Base-by-base conservation (phyloP, 2,329 filamentous ascomycete species). In the Calonectria pteridis region DNA sequence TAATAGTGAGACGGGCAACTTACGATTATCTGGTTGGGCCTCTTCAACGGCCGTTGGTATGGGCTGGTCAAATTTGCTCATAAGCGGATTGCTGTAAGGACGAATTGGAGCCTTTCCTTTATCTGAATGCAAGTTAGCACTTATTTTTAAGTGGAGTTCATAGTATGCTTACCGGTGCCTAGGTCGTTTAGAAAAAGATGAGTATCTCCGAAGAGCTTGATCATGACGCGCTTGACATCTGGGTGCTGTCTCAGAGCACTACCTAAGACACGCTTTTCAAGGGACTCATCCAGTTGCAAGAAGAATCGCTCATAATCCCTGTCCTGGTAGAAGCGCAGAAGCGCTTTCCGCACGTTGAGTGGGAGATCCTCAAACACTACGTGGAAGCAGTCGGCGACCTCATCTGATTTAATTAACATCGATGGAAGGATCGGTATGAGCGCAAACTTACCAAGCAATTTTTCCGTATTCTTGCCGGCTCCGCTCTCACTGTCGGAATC, bases 201-300 rank as follows among this genome's bases (percentile, higher is more conserved):
- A 53, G 71, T 72, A 16, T 75, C 59, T 18, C 68, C 74, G 59
- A 82, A 81, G 14, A 83, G 64, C 4, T 75, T 55, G 20, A 29
- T 58, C 13, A 74, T 70, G 33, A 69, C 37, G 9, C 72, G 20
- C 14, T 76, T 73, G 46, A 78, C 75, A 0, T 43, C 40, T 11
- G 67, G 50, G 20, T 79, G 73, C 9, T 71, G 58, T 1, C 40
- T 6, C 18, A 83, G 67, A n/a, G 80, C 79, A 4, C 46, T 64
- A n/a, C 80, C 77, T 1, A 84, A 72, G 1, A 58, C 35, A 9
- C 64, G 63, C 20, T 71, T 37, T 9, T 58, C 40, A 7, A 81
- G 33, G 3, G 79, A 53, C 0, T 43, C 46, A 31, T 75, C 72
- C 64, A 83, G 55, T 1, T 66, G 37, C 31, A 43, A n/a, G 11